phyloP scores from a whole-genome alignment of 2,329 filamentous ascomycete species.

The Xylariaceae sp. region DNA sequence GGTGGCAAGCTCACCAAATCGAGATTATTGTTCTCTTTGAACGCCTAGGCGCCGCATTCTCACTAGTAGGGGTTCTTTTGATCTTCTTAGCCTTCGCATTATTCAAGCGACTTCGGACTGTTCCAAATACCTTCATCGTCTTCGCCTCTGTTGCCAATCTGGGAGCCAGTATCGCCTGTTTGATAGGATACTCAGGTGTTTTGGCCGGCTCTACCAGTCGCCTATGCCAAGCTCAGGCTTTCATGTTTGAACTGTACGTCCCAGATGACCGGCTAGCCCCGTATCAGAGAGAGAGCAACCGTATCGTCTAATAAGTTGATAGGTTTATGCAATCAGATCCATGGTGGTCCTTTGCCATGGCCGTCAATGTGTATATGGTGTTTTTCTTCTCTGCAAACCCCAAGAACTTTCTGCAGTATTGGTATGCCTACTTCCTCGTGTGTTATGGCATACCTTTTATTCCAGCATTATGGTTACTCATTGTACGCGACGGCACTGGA shows the following conservation, averaged over 20 bases:
- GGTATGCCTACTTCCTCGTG: constrained; percentile 70
- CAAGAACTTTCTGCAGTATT: constrained; percentile 73
- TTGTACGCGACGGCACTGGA: constrained; percentile 51
- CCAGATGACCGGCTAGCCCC: not conserved
- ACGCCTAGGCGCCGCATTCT: constrained; percentile 59
- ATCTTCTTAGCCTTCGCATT: constrained; percentile 59
- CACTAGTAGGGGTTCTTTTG: constrained; percentile 55
- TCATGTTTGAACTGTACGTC: constrained; percentile 71
- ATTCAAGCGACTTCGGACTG: constrained; percentile 60
- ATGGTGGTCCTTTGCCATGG: constrained; percentile 82
- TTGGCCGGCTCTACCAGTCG: constrained; percentile 56
- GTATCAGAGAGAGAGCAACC: not conserved
- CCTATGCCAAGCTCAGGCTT: constrained; percentile 67
- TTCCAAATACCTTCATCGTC: constrained; percentile 67
- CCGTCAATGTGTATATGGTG: constrained; percentile 77
- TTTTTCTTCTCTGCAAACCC: constrained; percentile 66
- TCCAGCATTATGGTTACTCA: constrained; percentile 69
- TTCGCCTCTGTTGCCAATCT: constrained; percentile 66
- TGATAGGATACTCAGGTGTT: constrained; percentile 73
- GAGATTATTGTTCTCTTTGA: constrained; percentile 55
- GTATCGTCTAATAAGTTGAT: constrained; percentile 16
- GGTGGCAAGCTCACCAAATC: constrained; percentile 29
- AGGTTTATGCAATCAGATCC: constrained; percentile 81
- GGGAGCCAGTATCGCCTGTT: constrained; percentile 67
- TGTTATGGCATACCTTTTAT: constrained; percentile 76